phyloP scores from a whole-genome alignment of 73 alveolate genomes.

The Urostyla sp. region DNA sequence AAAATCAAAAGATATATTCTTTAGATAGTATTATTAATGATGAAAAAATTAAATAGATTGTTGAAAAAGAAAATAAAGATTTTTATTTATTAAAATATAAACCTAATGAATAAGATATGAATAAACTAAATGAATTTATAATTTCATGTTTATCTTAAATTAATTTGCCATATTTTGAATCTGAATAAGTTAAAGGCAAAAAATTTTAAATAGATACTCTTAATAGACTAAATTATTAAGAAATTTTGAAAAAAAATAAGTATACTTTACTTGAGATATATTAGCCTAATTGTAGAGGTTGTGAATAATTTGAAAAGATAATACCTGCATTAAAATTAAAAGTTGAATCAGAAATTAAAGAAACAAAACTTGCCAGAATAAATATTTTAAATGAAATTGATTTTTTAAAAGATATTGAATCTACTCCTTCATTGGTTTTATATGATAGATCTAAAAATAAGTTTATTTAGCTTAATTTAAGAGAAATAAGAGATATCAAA shows the following conservation, averaged over 20 bases:
- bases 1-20: not conserved
- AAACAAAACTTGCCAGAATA: conserved; percentile 3
- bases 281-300: conserved; percentile 32
- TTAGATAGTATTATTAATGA: not conserved
- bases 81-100: not conserved
- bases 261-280: conserved; percentile 6
- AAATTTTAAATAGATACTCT: not conserved
- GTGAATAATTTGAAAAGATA: conserved; percentile 5
- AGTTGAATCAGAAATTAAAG: not conserved
- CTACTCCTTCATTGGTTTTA: conserved; percentile 25
- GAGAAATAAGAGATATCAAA: not conserved
- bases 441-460: not conserved
- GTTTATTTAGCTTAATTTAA: not conserved
- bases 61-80: conserved; percentile 3
- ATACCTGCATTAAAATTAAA: not conserved
- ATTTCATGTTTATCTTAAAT: not conserved
- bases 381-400: conserved; percentile 25
- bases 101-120: not conserved
- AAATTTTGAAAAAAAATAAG: not conserved
- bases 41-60: not conserved
- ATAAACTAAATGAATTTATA: not conserved
- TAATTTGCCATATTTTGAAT: not conserved
- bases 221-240: conserved; percentile 29
- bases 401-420: conserved; percentile 34
- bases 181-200: not conserved